Base-by-base conservation (phyloP, 2,329 filamentous ascomycete species). In the Coccinonectria pachysandricola region DNA sequence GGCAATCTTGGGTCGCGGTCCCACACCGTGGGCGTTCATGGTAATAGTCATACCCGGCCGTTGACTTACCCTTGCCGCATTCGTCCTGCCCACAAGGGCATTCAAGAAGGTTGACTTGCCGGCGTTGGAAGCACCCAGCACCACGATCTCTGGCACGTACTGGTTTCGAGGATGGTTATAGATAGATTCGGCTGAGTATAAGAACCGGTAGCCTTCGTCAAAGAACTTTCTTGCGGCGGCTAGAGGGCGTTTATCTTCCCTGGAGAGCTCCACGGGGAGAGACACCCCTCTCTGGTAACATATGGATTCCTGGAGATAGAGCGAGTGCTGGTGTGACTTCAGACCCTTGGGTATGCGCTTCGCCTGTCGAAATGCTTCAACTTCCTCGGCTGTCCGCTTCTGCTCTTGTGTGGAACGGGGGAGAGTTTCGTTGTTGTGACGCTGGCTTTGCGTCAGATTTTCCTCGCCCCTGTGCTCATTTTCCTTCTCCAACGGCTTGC, bases 91-190 rank as follows among this genome's bases (percentile, higher is more conserved):
- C 3, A 78, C 71, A 17, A 93, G 68, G 11, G 80, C 79, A 48
- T 93, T 93, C 56, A 93, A 77, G 40, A 92, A 80, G 10, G 83
- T 84, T 2, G 83, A 91, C 53, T 93, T 93, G 47, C 85, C 85
- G 21, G 86, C 84, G 49, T 93, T 93, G 39, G 84, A 86, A 44
- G 87, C 85, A 21, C 85, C 85, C 19, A 92, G 73, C 23, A 93
- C 68, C 48, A 83, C 79, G 26, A 93, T 70, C 38, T 75, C 71
- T 22, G 71, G 71, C 4, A 64, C 53, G 35, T 58, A 56, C 13
- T 59, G 60, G 48, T 74, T 74, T 41, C 59, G 46, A 15, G 57
- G 58, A 32, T 74, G 57, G 42, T 67, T 46, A 27, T 62, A 57
- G 35, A 71, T 62, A 22, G 48, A 42, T 19, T 57, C 57, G 11